These are phyloP conservation scores for Cucurbita pepo DNA, from an alignment of 306 rosid genomes.

Conservation along the genomic window DNA sequence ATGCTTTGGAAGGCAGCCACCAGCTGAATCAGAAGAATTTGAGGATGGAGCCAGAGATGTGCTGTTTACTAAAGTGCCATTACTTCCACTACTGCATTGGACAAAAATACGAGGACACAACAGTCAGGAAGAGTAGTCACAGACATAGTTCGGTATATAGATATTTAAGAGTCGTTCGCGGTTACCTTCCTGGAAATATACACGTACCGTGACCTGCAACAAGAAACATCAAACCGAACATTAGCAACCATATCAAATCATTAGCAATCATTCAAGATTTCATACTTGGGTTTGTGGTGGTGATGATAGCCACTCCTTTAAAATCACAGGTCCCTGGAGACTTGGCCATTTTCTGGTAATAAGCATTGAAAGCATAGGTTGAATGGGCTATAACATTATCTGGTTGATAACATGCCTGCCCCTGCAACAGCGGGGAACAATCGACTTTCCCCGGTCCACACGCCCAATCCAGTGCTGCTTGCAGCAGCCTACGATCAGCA, in stretches of 20 bases:
- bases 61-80: neutral
- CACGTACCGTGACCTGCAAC: conserved; percentile 3
- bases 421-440: conserved; percentile 71
- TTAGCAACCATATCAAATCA: neutral
- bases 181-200: conserved; percentile 6
- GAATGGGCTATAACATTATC: conserved; percentile 61
- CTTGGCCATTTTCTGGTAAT: conserved; percentile 70
- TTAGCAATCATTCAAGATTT: neutral
- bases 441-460: conserved; percentile 96
- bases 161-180: neutral
- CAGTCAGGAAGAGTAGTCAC: neutral
- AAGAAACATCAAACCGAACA: neutral
- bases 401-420: conserved; percentile 68
- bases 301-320: conserved; percentile 75
- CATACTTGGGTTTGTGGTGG: conserved; percentile 86
- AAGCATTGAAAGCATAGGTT: conserved; percentile 78
- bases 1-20: neutral
- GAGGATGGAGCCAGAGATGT: conserved; percentile 8
- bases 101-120: neutral
- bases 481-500: conserved; percentile 65
- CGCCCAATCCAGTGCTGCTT: conserved; percentile 94
- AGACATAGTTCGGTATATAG: neutral
- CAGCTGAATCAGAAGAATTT: neutral
- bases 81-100: neutral
- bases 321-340: conserved; percentile 80